phyloP scores from a whole-genome alignment of 1,284 basidiomycete genomes.

The Rugosomyces carneus region DNA sequence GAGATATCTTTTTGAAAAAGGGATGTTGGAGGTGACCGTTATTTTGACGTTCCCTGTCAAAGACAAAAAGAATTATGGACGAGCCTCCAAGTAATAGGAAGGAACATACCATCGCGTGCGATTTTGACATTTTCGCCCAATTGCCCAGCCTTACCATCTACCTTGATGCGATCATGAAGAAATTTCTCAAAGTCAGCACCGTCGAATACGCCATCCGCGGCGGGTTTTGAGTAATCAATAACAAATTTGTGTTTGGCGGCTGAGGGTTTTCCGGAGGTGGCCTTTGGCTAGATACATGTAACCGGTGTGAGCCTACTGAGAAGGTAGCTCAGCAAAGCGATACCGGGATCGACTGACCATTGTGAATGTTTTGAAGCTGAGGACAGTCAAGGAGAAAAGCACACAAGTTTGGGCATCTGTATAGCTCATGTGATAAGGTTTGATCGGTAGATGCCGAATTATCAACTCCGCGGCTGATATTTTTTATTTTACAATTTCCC shows the following conservation, averaged over 20 bases:
- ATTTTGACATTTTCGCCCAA: constrained; percentile 85
- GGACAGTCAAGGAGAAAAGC: neutral
- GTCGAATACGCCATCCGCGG: constrained; percentile 87
- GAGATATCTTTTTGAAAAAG: constrained; percentile 89
- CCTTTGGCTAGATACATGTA: constrained; percentile 52
- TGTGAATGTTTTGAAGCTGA: constrained; percentile 23
- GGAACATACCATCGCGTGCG: constrained; percentile 66
- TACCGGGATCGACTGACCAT: constrained; percentile 63
- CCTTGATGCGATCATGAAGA: constrained; percentile 92
- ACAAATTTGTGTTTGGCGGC: constrained; percentile 85
- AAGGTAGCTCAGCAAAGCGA: constrained; percentile 87
- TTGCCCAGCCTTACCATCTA: constrained; percentile 75
- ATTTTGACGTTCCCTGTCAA: constrained; percentile 64
- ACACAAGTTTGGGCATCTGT: constrained; percentile 29
- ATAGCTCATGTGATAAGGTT: constrained; percentile 34
- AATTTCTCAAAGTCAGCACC: constrained; percentile 77
- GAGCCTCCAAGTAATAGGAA: neutral
- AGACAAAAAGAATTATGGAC: constrained; percentile 2
- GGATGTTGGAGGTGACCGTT: constrained; percentile 75
- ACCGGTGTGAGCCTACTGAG: constrained; percentile 81
- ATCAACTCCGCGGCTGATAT: constrained; percentile 11
- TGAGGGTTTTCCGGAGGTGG: constrained; percentile 62
- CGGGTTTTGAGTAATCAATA: constrained; percentile 93
- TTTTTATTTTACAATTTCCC: constrained; percentile 5
- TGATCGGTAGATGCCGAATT: constrained; percentile 10